Conservation (phyloP, 2,329 filamentous ascomycete species). For the Cytospora piceicola region DNA sequence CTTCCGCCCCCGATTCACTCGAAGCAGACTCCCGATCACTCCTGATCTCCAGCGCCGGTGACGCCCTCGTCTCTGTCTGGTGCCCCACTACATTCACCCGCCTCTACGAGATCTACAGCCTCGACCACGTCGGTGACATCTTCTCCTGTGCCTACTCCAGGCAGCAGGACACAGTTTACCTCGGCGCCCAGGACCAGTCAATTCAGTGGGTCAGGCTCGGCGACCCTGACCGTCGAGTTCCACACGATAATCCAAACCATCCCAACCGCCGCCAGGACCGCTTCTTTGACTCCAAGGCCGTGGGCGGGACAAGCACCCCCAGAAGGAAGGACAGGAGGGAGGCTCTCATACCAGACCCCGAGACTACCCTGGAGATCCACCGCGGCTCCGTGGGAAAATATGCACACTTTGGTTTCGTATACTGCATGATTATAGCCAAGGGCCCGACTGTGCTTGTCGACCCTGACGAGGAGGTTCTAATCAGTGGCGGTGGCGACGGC, state of each 20-base stretch:
- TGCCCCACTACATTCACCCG: conserved; percentile 74
- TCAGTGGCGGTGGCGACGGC: conserved; percentile 92
- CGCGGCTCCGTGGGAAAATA: conserved; percentile 81
- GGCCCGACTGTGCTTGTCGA: conserved; percentile 70
- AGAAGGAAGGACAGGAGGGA: conserved; percentile 66
- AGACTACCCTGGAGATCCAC: conserved; percentile 75
- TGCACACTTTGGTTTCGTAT: conserved; percentile 93
- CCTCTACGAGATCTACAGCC: conserved; percentile 88
- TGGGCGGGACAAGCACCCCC: conserved; percentile 79
- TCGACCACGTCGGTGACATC: conserved; percentile 92
- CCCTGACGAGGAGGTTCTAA: conserved; percentile 75
- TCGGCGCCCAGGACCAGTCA: conserved; percentile 91
- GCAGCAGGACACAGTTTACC: conserved; percentile 79
- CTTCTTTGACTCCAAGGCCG: conserved; percentile 90
- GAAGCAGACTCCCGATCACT: conserved; percentile 62
- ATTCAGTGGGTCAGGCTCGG: conserved; percentile 89
- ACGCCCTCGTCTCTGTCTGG: conserved; percentile 95
- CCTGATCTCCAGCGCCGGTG: conserved; percentile 90
- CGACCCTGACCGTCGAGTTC: conserved; percentile 62
- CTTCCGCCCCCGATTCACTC: conserved; percentile 59
- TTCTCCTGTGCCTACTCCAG: conserved; percentile 92
- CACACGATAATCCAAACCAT: conserved; percentile 68
- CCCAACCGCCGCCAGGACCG: conserved; percentile 78
- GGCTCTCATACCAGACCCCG: conserved; percentile 56
- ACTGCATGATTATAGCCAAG: conserved; percentile 88